Conservation (phyloP, 768 basidiomycete genomes). For the Cyathus striatus region DNA sequence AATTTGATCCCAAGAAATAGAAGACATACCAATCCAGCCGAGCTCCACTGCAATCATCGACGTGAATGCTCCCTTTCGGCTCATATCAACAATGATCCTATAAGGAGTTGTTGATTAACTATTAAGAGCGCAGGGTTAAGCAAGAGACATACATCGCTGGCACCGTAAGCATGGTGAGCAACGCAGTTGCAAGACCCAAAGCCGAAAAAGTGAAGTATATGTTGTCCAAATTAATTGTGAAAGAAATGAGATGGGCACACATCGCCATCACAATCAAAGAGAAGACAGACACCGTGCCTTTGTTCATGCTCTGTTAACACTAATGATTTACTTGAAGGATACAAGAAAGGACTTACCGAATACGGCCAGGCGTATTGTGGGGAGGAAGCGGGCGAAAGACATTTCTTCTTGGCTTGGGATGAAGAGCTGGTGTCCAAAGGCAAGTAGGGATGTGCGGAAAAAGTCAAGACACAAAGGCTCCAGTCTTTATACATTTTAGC, state of each 20-base stretch:
- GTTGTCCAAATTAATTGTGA: conserved; percentile 5
- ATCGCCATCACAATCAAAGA: conserved; percentile 17
- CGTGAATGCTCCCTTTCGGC: conserved; percentile 29
- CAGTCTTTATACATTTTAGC: too few species aligned
- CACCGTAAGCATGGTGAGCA: conserved; percentile 33
- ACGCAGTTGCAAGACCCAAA: conserved; percentile 27
- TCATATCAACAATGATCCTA: conserved; percentile 29
- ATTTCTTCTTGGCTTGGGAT: too few species aligned
- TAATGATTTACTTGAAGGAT: not conserved
- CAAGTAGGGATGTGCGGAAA: too few species aligned
- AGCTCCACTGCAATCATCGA: conserved; percentile 36
- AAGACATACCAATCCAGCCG: conserved; percentile 28
- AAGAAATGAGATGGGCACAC: conserved; percentile 16
- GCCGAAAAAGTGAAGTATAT: conserved; percentile 24
- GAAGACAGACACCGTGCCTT: conserved; percentile 13
- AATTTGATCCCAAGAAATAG: conserved; percentile 1
- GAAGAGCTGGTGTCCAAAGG: too few species aligned
- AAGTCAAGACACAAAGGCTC: too few species aligned
- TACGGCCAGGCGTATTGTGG: not conserved
- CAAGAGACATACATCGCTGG: conserved; percentile 27
- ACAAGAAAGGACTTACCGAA: not conserved
- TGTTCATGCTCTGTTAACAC: not conserved
- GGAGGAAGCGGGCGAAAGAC: too few species aligned
- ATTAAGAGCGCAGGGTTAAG: not conserved
- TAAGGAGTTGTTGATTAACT: not conserved